Evolutionary conservation across 2,329 filamentous ascomycete species (phyloP), one percentile per base, ranked within the genome.

Genomic region (Atkinsonella hypoxylon): DNA sequence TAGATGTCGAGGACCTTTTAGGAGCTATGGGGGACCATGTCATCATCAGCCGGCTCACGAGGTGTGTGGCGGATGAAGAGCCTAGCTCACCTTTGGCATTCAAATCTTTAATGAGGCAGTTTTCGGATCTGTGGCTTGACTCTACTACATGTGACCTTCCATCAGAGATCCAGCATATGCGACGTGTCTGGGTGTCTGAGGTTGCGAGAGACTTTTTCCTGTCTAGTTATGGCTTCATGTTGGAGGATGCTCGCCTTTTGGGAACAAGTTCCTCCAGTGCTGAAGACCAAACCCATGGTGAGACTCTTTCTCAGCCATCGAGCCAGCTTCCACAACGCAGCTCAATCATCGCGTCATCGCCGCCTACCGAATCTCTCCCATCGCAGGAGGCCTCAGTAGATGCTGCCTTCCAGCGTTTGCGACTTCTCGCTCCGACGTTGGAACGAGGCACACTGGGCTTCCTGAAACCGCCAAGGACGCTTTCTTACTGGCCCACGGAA

Each of bases 401-500:
- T 51, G 59, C 54, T 20, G 64, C 64, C 3, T 55, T 68, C 34
- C 58, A 60, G n/a, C 62, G 68, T 13, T 58, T 71, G 1, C 60
- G 59, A 26, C 60, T 69, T 2, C 61, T 70, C 7, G 62, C 62
- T 1, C 60, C 66, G 4, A 62, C 60, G 0, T 40, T 70, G 2
- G 53, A 57, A 12, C 41, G 60, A 0, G 59, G 58, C 1, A 60
- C 58, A 20, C 51, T 64, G 47, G 59, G 57, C 5, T 52, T 56
- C 7, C 57, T 59, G 17, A 64, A 62, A 34, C 56, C 59, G 26
- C 59, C 64, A 2, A 58, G 54, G 4, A 51, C 71, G 1, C 57
- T 73, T 1, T 60, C 64, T 5, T 63, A 63, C 53, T 73, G 70
- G 70, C 70, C 70, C 1, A 57, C 60, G 2, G 61, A 69, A 45